phyloP scores from a whole-genome alignment of 2,329 filamentous ascomycete species.

The Fusarium concolor region DNA sequence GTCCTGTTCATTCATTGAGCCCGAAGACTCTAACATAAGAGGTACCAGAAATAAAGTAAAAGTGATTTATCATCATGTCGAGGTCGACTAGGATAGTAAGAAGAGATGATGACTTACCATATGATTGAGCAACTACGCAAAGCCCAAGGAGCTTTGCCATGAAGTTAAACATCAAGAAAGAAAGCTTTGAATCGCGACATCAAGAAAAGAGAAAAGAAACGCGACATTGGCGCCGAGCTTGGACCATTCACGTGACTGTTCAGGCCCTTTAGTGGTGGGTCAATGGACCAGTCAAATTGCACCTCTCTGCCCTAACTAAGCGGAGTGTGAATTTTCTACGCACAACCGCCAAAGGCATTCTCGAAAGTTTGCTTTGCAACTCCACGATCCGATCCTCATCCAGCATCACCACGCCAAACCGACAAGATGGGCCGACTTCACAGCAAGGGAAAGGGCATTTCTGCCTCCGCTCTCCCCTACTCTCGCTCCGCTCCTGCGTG shows the following conservation, averaged over 20 bases:
- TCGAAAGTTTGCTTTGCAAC: constrained; percentile 50
- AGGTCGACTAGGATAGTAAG: constrained; percentile 39
- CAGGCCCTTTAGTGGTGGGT: no score
- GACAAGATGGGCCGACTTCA: constrained; percentile 95
- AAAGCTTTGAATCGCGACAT: constrained; percentile 27
- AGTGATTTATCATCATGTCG: constrained; percentile 77
- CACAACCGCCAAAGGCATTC: constrained; percentile 14
- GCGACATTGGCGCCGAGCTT: constrained; percentile 22
- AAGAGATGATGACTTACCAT: constrained; percentile 50
- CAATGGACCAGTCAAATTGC: neutral
- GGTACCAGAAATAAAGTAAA: constrained; percentile 86
- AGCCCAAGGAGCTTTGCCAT: constrained; percentile 1
- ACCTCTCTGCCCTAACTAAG: constrained; percentile 59
- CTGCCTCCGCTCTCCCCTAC: constrained; percentile 94
- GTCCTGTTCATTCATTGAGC: constrained; percentile 86
- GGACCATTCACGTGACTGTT: constrained; percentile 27
- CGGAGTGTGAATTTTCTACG: constrained; percentile 53
- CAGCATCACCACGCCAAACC: constrained; percentile 54
- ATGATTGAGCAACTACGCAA: neutral
- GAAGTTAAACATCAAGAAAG: constrained; percentile 8
- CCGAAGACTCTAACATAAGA: constrained; percentile 86
- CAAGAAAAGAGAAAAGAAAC: constrained; percentile 39
- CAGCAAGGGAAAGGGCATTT: constrained; percentile 99
- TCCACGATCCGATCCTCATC: constrained; percentile 51
- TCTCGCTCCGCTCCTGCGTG: constrained; percentile 91